Evolutionary conservation across 1,284 basidiomycete genomes (phyloP).

Genomic region (Ceratobasidium sp.): DNA sequence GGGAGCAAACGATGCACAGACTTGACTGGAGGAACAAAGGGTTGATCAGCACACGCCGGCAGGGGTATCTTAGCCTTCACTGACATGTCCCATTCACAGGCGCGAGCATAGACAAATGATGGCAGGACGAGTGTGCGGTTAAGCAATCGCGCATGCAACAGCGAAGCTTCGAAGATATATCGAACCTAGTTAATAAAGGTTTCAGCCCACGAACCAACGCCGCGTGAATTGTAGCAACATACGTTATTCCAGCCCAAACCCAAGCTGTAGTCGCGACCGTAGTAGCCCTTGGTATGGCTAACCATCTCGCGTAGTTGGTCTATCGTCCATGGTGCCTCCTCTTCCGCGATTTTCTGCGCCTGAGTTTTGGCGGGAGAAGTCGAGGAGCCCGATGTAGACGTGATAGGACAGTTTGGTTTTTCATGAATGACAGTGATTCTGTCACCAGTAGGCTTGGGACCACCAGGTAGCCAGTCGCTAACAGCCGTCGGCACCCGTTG

Average conservation of each 20-base stretch:
- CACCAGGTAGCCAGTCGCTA: slow-evolving; percentile 42
- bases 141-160: slow-evolving; percentile 45
- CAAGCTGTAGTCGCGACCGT: slow-evolving; percentile 46
- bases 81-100: slow-evolving; percentile 46
- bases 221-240: slow-evolving; percentile 8
- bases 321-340: slow-evolving; percentile 42
- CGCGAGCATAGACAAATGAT: slow-evolving; percentile 46
- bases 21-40: slow-evolving; percentile 42
- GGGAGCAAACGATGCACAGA: slow-evolving; percentile 50
- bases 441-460: slow-evolving; percentile 14
- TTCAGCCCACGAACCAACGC: slow-evolving; percentile 7
- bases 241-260: slow-evolving; percentile 46
- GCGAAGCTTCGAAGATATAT: slow-evolving; percentile 46
- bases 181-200: slow-evolving; percentile 37
- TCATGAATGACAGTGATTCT: slow-evolving; percentile 35
- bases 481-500: slow-evolving; percentile 34
- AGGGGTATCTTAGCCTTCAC: neutral
- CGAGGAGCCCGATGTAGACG: neutral
- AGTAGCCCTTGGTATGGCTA: slow-evolving; percentile 45
- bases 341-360: slow-evolving; percentile 29
- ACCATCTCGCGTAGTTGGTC: slow-evolving; percentile 45
- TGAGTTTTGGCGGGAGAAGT: slow-evolving; percentile 12
- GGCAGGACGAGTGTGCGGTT: slow-evolving; percentile 47
- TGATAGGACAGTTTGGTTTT: slow-evolving; percentile 9
- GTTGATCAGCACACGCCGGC: neutral